A percentile compares a stretch with the other conserved stretches of the same genome.
Evolutionary conservation across 192 early-diverging fungal genomes (phyloP).

Genomic region (Coemansia sp.): DNA sequence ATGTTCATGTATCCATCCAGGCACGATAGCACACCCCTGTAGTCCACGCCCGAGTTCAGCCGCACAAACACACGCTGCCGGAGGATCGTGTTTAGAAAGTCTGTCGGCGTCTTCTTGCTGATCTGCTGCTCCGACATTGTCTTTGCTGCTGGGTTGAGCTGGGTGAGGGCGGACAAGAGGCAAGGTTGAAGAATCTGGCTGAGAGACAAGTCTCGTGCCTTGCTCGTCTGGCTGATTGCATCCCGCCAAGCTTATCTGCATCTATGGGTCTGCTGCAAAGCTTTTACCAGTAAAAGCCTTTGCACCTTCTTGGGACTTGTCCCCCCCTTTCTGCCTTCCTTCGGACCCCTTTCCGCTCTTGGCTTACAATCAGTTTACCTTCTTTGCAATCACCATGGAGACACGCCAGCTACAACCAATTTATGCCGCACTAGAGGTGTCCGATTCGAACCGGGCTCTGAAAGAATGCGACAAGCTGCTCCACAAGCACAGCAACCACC

Average conservation of each 20-base stretch:
- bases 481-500: slow-evolving; percentile 28
- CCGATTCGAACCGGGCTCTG: slow-evolving; percentile 13
- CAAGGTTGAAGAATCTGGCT: no score
- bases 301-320: no score
- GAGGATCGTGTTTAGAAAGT: slow-evolving; percentile 83
- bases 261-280: no score
- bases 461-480: slow-evolving; percentile 26
- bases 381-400: slow-evolving; percentile 23
- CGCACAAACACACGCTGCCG: slow-evolving; percentile 84
- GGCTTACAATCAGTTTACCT: no score
- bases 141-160: neutral
- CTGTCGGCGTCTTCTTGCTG: slow-evolving; percentile 64
- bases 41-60: slow-evolving; percentile 94
- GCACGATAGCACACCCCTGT: slow-evolving; percentile 85
- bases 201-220: no score
- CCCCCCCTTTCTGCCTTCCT: neutral
- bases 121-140: slow-evolving; percentile 8
- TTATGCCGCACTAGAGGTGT: slow-evolving; percentile 27
- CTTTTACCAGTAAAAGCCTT: no score
- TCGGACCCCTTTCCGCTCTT: neutral
- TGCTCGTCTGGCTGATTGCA: neutral
- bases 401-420: slow-evolving; percentile 25
- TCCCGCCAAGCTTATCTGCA: neutral
- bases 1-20: slow-evolving; percentile 98
- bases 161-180: no score